Conservation (phyloP, 345 rosid genomes). For the Mercurialis annua region DNA sequence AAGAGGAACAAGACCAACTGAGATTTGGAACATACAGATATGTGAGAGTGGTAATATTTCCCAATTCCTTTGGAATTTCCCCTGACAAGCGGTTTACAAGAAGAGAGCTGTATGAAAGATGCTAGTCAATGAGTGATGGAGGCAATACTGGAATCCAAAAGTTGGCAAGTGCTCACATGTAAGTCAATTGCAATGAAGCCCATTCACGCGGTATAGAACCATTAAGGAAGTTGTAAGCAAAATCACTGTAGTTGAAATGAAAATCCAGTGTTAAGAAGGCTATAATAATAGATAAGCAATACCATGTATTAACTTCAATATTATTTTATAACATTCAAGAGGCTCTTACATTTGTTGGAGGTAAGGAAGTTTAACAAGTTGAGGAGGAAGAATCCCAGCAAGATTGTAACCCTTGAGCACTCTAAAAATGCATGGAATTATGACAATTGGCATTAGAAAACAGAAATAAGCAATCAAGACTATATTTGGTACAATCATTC, state of each 20-base stretch:
- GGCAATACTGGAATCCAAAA: background rate
- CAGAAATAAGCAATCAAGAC: background rate
- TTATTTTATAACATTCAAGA: background rate
- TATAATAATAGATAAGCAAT: background rate
- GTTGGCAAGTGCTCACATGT: constrained; percentile 38
- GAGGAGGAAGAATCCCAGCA: constrained; percentile 64
- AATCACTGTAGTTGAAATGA: constrained; percentile 42
- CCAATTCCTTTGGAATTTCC: constrained; percentile 49
- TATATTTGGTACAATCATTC: background rate
- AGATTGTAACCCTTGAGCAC: constrained; percentile 48
- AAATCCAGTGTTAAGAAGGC: background rate
- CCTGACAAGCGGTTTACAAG: constrained; percentile 55
- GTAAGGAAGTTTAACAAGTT: constrained; percentile 49
- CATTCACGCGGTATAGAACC: constrained; percentile 61
- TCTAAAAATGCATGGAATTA: constrained; percentile 25
- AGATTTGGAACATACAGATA: constrained; percentile 37
- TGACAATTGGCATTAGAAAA: background rate
- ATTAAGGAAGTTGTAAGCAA: constrained; percentile 50
- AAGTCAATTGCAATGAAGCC: constrained; percentile 44
- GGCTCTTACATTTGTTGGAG: constrained; percentile 50
- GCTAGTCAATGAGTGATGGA: background rate
- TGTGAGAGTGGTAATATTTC: constrained; percentile 44
- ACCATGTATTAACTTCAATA: background rate
- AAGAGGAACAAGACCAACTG: background rate
- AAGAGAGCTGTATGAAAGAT: constrained; percentile 38